Evolutionary conservation across 2,329 filamentous ascomycete genomes (phyloP).

Genomic region (Phialophora verrucosa): DNA sequence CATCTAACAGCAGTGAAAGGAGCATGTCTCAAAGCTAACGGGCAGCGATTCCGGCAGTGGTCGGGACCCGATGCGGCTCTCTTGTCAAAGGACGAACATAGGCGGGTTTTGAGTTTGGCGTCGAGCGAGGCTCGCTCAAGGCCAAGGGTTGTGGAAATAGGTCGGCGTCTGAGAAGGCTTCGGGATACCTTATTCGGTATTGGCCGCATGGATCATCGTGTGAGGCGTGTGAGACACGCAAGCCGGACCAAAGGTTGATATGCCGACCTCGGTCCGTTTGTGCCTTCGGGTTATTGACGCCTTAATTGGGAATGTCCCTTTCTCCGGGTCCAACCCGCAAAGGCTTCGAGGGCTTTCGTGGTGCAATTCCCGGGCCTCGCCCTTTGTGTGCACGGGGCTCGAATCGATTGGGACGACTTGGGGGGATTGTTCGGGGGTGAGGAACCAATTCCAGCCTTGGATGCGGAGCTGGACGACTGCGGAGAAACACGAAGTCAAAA

Average conservation of each 20-base stretch:
- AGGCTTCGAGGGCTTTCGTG: background rate
- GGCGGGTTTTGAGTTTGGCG: no score
- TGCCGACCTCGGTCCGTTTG: background rate
- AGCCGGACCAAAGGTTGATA: background rate
- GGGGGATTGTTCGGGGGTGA: background rate
- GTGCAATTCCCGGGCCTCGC: background rate
- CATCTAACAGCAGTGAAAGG: background rate
- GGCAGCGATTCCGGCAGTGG: background rate
- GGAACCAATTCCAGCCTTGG: background rate
- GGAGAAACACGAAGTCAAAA: conserved; percentile 7
- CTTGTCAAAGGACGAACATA: background rate
- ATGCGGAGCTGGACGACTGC: background rate
- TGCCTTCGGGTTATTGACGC: background rate
- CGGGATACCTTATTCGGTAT: background rate
- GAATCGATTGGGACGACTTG: background rate
- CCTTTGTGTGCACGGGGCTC: background rate
- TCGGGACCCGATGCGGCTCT: background rate
- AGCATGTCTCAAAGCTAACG: conserved; percentile 3
- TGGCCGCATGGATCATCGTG: background rate
- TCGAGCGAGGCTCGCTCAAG: background rate
- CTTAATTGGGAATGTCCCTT: background rate
- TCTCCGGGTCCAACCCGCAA: background rate
- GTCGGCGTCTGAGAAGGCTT: background rate
- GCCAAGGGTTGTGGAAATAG: background rate
- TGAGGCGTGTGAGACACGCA: no score